Percentiles rank a stretch among this genome's conserved stretches.
These are phyloP conservation scores for Malbranchea zuffiana DNA, from an alignment of 2,329 filamentous ascomycete genomes.

Conservation along the genomic window DNA sequence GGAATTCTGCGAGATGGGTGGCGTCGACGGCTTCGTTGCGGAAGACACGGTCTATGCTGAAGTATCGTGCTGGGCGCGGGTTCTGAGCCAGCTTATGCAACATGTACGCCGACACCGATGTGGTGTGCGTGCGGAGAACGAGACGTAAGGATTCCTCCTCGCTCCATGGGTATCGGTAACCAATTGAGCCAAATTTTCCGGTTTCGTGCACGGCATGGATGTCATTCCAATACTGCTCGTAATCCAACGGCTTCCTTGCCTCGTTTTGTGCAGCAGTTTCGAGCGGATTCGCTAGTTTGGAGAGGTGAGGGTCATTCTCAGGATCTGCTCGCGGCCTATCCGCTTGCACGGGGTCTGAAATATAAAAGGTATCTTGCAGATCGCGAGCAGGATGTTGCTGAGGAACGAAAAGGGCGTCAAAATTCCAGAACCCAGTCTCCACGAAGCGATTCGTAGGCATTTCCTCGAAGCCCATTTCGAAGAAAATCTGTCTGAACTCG, in stretches of 20 bases:
- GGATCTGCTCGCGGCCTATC: slow-evolving; percentile 54
- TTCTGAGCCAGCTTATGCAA: slow-evolving; percentile 77
- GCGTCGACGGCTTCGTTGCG: slow-evolving; percentile 95
- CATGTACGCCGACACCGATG: slow-evolving; percentile 80
- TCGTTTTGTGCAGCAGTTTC: slow-evolving; percentile 37
- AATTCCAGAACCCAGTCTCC: slow-evolving; percentile 98
- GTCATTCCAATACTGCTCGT: slow-evolving; percentile 79
- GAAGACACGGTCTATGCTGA: slow-evolving; percentile 98
- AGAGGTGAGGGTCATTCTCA: slow-evolving; percentile 28
- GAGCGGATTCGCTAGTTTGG: slow-evolving; percentile 28
- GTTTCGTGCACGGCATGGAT: slow-evolving; percentile 77
- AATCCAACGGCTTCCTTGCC: slow-evolving; percentile 47
- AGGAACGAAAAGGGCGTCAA: slow-evolving; percentile 90
- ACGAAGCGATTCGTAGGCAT: slow-evolving; percentile 93
- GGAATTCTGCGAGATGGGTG: slow-evolving; percentile 94
- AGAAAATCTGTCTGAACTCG: slow-evolving; percentile 97
- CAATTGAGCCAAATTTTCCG: slow-evolving; percentile 88
- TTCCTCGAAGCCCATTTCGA: slow-evolving; percentile 97
- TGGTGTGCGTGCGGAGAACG: slow-evolving; percentile 92
- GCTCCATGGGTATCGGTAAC: slow-evolving; percentile 91
- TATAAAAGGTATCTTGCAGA: slow-evolving; percentile 97
- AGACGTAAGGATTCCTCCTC: slow-evolving; percentile 75
- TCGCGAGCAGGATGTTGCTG: slow-evolving; percentile 97
- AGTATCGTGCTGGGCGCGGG: slow-evolving; percentile 84
- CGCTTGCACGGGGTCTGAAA: slow-evolving; percentile 72